Conservation (phyloP, 768 basidiomycete species). For the Tulasnella sp. region DNA sequence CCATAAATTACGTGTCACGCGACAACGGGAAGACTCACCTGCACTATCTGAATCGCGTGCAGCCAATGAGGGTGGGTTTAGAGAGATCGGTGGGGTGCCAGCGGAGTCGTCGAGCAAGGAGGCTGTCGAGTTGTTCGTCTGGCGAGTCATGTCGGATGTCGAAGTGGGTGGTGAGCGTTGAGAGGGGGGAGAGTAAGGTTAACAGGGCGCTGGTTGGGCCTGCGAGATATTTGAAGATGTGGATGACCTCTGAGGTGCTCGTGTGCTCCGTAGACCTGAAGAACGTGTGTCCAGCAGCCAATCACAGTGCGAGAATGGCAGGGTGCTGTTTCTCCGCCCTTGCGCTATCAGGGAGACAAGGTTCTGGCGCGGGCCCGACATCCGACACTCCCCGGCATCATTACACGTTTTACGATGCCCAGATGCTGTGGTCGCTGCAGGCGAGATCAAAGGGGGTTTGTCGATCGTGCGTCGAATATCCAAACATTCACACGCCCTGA, state of each 20-base stretch:
- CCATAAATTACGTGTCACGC: neutral
- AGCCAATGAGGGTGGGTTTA: neutral
- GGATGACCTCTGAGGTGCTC: neutral
- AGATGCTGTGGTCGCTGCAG: neutral
- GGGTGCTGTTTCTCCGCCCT: neutral
- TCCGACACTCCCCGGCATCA: neutral
- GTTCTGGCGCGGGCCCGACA: neutral
- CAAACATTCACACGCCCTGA: neutral
- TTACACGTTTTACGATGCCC: neutral
- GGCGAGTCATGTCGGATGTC: slow-evolving; percentile 1
- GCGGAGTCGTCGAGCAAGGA: neutral
- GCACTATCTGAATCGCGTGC: neutral
- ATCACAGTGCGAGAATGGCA: neutral
- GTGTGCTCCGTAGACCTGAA: neutral
- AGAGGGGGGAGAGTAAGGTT: neutral
- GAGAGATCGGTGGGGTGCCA: neutral
- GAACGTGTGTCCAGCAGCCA: slow-evolving; percentile 9
- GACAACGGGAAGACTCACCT: neutral
- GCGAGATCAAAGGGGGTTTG: neutral
- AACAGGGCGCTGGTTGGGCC: neutral
- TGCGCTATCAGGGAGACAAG: neutral
- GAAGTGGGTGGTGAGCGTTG: neutral
- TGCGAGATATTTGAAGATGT: neutral
- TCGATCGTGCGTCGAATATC: neutral
- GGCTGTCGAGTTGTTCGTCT: slow-evolving; percentile 7